Conservation (phyloP, 495 filamentous ascomycete genomes). For the Penicillium robsamsonii region DNA sequence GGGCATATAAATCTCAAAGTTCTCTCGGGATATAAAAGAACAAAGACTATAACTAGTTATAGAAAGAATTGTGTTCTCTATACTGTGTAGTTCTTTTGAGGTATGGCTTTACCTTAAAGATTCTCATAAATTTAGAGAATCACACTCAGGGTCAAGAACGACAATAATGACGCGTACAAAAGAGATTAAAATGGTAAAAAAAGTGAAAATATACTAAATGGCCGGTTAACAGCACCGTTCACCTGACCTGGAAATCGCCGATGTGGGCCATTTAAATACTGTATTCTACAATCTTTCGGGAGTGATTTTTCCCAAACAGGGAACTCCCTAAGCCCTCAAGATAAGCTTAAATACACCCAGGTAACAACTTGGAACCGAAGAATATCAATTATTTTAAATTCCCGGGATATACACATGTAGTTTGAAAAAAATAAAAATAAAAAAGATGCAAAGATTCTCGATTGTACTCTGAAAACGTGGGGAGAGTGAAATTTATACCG, state of each 20-base stretch:
- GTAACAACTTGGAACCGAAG: neutral
- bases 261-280: neutral
- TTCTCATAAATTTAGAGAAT: neutral
- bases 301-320: neutral
- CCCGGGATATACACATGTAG: neutral
- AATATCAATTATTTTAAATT: neutral
- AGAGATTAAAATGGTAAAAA: neutral
- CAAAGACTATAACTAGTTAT: neutral
- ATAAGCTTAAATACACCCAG: neutral
- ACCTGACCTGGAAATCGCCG: neutral
- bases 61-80: neutral
- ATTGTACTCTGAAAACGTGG: constrained; percentile 6
- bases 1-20: neutral
- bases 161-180: neutral
- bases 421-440: too few species aligned
- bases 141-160: neutral
- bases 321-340: neutral
- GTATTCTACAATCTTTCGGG: neutral
- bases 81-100: neutral
- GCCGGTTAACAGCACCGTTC: neutral
- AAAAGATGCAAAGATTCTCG: neutral
- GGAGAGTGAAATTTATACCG: neutral
- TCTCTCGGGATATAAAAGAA: neutral
- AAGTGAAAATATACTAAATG: neutral
- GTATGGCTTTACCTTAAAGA: neutral